Evolutionary conservation across 768 basidiomycete species (phyloP).

Genomic region (Crepidotus variabilis): DNA sequence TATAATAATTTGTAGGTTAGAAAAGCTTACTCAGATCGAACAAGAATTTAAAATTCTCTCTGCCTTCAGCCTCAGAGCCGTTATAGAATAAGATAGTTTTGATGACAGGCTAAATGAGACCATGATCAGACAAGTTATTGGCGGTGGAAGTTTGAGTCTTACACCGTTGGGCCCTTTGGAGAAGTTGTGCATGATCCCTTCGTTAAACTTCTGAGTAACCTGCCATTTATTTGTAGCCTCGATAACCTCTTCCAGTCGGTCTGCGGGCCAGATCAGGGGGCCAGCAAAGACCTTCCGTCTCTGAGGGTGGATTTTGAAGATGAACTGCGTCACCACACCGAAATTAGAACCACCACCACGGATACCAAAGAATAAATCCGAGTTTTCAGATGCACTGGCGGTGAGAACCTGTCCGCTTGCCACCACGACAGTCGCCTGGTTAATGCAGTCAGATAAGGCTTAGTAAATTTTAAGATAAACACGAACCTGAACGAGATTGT

Average conservation of each 20-base stretch:
- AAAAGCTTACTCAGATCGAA: slow-evolving; percentile 38
- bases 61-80: slow-evolving; percentile 45
- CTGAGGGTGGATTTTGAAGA: slow-evolving; percentile 45
- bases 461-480: not conserved
- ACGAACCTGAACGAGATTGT: slow-evolving; percentile 39
- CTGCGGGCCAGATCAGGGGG: slow-evolving; percentile 28
- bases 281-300: slow-evolving; percentile 46
- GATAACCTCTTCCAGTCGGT: slow-evolving; percentile 26
- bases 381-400: slow-evolving; percentile 31
- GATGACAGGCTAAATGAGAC: slow-evolving; percentile 30
- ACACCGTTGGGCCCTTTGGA: slow-evolving; percentile 39
- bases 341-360: slow-evolving; percentile 53
- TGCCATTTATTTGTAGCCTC: slow-evolving; percentile 35
- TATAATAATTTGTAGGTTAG: not conserved
- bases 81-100: slow-evolving; percentile 41
- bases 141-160: slow-evolving; percentile 3
- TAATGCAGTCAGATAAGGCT: not conserved
- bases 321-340: slow-evolving; percentile 53
- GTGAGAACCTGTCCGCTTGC: slow-evolving; percentile 38
- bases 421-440: slow-evolving; percentile 40
- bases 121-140: not conserved
- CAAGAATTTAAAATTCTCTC: slow-evolving; percentile 38
- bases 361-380: slow-evolving; percentile 51
- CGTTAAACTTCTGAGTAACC: slow-evolving; percentile 30
- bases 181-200: slow-evolving; percentile 31